Base-by-base conservation (phyloP, 306 rosid genomes). In the Rosa rugosa region DNA sequence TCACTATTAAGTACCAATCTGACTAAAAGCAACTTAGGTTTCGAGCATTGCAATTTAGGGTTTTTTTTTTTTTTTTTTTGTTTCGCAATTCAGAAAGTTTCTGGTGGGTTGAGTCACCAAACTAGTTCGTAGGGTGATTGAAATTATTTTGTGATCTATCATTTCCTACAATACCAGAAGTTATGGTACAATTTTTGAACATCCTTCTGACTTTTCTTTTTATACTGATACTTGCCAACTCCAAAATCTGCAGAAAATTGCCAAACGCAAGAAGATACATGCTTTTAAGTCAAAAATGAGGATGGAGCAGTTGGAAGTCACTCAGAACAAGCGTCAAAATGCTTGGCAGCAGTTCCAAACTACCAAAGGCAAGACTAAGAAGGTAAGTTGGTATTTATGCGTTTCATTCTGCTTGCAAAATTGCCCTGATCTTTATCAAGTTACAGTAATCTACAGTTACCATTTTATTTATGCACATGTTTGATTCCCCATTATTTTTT, bases 261-360 rank as follows among this genome's bases (percentile, higher is more conserved):
- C 98, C 75, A 95, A 95, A 75, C 92, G 96, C 18, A 95, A 95
- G 92, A 95, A 95, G 87, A 93, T 95, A 86, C 99, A 95, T 49
- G 87, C 99, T 69, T 95, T 91, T 79, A 95, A 95, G 94, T 95
- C 99, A 38, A 95, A 95, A 92, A 84, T 95, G 90, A 84, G 99
- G 85, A n/a, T 92, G 75, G 99, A 95, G 82, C 98, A 95, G 77
- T 97, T 92, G 78, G 99, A 95, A 90, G 96, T 95, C 75, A 84
- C 98, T 16, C 99, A 95, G 79, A 95, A 95, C 83, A 95, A 95
- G 84, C 88, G 99, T 72, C 99, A 95, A 85, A 95, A 95, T 89
- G 97, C 99, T 71, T 95, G 99, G 99, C 99, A 95, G 90, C 98
- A 95, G 83, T 95, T 95, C 82, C 99, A 95, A 81, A 75, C 98